Evolutionary conservation across 345 rosid species (phyloP), one percentile per base, ranked within the genome.

Genomic region (Raphanus sativus): DNA sequence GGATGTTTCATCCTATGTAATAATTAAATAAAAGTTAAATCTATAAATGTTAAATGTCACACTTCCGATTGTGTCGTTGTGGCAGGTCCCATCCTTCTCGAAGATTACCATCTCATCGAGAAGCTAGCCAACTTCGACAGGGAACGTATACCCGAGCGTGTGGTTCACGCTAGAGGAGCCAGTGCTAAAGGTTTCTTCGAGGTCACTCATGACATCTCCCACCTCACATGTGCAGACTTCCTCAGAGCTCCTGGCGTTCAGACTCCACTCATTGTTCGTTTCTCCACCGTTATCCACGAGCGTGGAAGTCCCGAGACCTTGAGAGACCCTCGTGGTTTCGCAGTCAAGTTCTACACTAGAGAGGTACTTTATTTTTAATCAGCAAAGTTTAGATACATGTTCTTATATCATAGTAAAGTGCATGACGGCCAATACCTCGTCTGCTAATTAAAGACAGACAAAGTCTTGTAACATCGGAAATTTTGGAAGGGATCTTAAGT

Each of bases 151-250:
- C 98, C 98, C 11, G 98, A 92, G 84, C 96, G 98, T 80, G 94
- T 92, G 36, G 98, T 92, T 82, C 98, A 92, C 79, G 98, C 98
- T 12, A 87, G 98, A 83, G 96, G 98, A 79, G 98, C 90, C 36
- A 92, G 98, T 79, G 98, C 96, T 5, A 92, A 92, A 79, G 98
- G 98, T 4, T 92, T 92, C 81, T 92, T 92, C 71, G 98, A 92
- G 86, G 92, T 89, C 54, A 92, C 98, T 30, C 96, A 92, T 73
- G 91, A 90, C 52, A 74, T 92, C 32, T 87, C 94, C 65, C 28
- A 78, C 65, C 90, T 92, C 74, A 77, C 91, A 1, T 90, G 94
- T 81, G 98, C 98, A 56, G 98, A 92, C 72, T 92, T 92, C 68
- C 98, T 92, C 55, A 86, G 94, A 38, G 87, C 91, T 28, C 98